Evolutionary conservation across 2,329 filamentous ascomycete species (phyloP).

Genomic region (Furcasterigmium furcatum): DNA sequence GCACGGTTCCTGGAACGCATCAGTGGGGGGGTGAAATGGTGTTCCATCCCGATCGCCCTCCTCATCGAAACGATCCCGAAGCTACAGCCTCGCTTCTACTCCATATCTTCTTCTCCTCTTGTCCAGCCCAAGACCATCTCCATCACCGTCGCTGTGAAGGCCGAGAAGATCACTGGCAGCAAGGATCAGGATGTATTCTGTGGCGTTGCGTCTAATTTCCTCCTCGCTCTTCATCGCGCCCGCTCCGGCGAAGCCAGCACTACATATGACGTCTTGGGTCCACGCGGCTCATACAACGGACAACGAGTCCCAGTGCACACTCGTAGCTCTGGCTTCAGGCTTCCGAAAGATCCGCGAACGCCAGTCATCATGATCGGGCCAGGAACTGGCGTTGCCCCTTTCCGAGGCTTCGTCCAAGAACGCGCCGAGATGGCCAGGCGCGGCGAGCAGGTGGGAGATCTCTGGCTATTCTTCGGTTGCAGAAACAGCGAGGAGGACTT

Average conservation of each 20-base stretch:
- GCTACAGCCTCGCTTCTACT: conserved; percentile 97
- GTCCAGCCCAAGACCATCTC: conserved; percentile 94
- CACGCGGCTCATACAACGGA: conserved; percentile 95
- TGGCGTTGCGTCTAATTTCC: conserved; percentile 95
- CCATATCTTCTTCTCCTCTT: conserved; percentile 93
- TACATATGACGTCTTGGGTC: conserved; percentile 82
- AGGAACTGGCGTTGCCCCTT: conserved; percentile 95
- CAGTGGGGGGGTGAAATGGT: conserved; percentile 73
- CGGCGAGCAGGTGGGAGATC: conserved; percentile 81
- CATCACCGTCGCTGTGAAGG: conserved; percentile 92
- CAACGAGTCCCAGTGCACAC: conserved; percentile 94
- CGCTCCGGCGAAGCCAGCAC: conserved; percentile 84
- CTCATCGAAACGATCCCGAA: conserved; percentile 93
- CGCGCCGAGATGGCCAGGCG: conserved; percentile 77
- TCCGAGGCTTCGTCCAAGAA: conserved; percentile 94
- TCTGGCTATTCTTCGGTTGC: conserved; percentile 93
- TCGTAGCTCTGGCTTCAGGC: conserved; percentile 98
- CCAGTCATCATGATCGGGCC: conserved; percentile 95
- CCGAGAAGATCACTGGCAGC: conserved; percentile 71
- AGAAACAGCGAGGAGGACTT: conserved; percentile 86
- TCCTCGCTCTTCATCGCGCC: conserved; percentile 92
- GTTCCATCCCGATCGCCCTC: conserved; percentile 85
- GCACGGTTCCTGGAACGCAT: conserved; percentile 76
- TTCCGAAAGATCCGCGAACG: conserved; percentile 90
- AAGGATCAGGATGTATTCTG: conserved; percentile 77